Evolutionary conservation across 331 rosid species (phyloP), one percentile per base, ranked within the genome.

Genomic region (Arachis monticola): DNA sequence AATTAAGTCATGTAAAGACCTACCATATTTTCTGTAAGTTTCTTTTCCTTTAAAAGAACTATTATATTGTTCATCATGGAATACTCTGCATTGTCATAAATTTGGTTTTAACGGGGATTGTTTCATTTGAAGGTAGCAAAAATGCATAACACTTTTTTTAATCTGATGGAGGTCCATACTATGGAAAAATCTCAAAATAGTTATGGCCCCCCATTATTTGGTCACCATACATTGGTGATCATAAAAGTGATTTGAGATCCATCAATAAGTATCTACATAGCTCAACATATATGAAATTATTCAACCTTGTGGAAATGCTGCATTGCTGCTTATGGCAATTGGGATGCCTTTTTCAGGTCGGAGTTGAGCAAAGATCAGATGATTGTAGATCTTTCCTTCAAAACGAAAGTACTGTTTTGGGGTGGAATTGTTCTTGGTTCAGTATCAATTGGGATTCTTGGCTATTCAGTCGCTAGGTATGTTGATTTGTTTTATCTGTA

Each of bases 11-110:
- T 87, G 96, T 93, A 73, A 83, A 50, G 88, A 92, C 76, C 82
- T 95, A 73, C 99, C 99, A 9, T 88, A 83, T 83, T 95, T 90
- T 80, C 80, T 95, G 99, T 95, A 60, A 86, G 97, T 71, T 47
- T 67, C 27, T 77, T 74, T 70, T 65, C 63, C 38, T 61, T 48
- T 48, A 45, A 40, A 11, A 70, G 56, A 65, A 67, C 35, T 66
- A 63, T 56, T 65, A 17, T 67, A 45, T 60, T 50, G 57, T 77
- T 61, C 60, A 56, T 62, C 60, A 40, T 62, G 72, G 35, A 70
- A 76, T 55, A 53, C 48, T 63, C 65, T 5, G 51, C 66, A 7
- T 64, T 79, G 69, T 13, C 14, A 14, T 62, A 12, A 41, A 2
- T 44, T 41, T 13, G 78, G 73, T 56, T 10, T 40, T 62, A 9